Base-by-base conservation (phyloP, 202 grass and related monocot genomes). In the Carex arenaria region DNA sequence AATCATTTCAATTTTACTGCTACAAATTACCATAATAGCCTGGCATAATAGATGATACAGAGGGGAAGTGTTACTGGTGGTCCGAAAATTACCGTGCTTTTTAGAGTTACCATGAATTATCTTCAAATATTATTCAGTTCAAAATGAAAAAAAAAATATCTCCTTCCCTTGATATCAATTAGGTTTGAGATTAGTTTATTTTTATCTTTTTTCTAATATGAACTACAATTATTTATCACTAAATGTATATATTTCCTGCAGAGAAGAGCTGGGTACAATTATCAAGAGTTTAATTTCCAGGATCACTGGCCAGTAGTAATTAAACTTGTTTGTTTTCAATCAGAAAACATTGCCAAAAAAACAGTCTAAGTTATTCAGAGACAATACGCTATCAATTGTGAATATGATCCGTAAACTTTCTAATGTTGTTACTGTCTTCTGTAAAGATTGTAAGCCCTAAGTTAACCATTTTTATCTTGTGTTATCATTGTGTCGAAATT, bases 181-280 rank as follows among this genome's bases (percentile, higher is more conserved):
- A 31, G 22, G 49, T 17, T 47, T 11, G 13, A 53, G 13, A 75
- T 1, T 7, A 75, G 51, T 32, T 32, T 34, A 14, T 10, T 8
- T 3, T 77, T 77, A 34, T 59, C 15, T 59, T 6, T n/a, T 12
- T 45, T 47, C 59, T 36, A 3, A n/a, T 59, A 59, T 34, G 2
- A 3, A 57, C 36, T 57, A 19, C 4, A 23, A 72, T 19, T 26
- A 0, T 10, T 59, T 59, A 49, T 9, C 53, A 15, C 36, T 19
- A 76, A 31, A 7, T 72, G 71, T 78, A 15, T 31, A 5, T 34
- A 79, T 81, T 71, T 62, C 78, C 75, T 87, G 67, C 91, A 98
- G 96, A 85, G 86, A 93, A 95, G 87, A 88, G 64, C 86, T 98
- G 52, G 51, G 85, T 75, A 82, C 63, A 67, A 95, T 86, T 67